These are phyloP conservation scores for Cucurbita ficifolia DNA, from an alignment of 306 rosid species.

Conservation along the genomic window DNA sequence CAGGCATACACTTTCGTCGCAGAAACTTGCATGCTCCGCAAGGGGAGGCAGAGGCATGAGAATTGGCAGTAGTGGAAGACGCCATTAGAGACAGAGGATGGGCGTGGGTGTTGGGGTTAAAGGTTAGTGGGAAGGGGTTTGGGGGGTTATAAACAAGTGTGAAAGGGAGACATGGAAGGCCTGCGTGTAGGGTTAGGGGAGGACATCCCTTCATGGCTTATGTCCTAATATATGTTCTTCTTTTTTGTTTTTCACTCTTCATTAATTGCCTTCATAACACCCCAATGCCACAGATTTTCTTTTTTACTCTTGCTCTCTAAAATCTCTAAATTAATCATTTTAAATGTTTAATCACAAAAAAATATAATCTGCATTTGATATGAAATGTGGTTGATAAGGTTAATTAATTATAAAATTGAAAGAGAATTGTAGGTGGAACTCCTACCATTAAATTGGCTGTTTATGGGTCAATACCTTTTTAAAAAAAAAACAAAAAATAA, in stretches of 20 bases:
- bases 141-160: slow-evolving; percentile 23
- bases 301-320: too few relatives aligned
- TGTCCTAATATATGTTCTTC: neutral
- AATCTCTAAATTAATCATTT: too few relatives aligned
- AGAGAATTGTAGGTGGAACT: neutral
- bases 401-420: too few relatives aligned
- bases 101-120: too few relatives aligned
- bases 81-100: slow-evolving; percentile 22
- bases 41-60: slow-evolving; percentile 32
- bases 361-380: too few relatives aligned
- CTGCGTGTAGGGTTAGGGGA: slow-evolving; percentile 45
- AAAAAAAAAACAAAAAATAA: neutral
- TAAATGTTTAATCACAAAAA: too few relatives aligned
- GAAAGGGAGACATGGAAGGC: slow-evolving; percentile 52
- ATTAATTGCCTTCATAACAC: neutral
- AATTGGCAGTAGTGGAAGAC: neutral
- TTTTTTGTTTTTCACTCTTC: neutral
- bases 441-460: neutral
- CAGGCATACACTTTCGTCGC: slow-evolving; percentile 68
- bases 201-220: slow-evolving; percentile 42
- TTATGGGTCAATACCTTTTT: neutral
- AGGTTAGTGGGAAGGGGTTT: too few relatives aligned
- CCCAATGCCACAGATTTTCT: too few relatives aligned
- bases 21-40: slow-evolving; percentile 99
- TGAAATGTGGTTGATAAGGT: too few relatives aligned